Percentiles rank a stretch among this genome's conserved stretches.
Evolutionary conservation across 148 eudicot genomes (phyloP).

Genomic region (Camellia japonica): DNA sequence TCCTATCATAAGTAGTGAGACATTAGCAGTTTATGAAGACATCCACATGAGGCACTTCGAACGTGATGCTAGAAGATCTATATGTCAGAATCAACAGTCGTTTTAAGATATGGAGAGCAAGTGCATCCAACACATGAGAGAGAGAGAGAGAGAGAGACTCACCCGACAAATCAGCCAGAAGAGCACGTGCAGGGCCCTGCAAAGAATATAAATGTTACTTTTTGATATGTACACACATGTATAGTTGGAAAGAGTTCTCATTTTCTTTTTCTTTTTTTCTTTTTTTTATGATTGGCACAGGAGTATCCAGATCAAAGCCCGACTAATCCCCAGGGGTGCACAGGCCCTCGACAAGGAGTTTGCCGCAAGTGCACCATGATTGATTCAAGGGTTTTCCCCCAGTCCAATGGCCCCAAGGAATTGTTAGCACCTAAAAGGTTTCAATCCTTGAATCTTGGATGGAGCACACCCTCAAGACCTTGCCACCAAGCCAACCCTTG

Average conservation of each 20-base stretch:
- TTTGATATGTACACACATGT: neutral
- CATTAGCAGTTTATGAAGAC: constrained; percentile 16
- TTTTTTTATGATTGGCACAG: no score
- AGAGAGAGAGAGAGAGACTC: neutral
- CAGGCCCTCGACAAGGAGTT: no score
- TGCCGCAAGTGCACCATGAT: no score
- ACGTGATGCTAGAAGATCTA: constrained; percentile 11
- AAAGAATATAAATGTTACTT: constrained; percentile 16
- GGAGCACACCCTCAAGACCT: no score
- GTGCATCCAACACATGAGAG: neutral
- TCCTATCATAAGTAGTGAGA: constrained; percentile 45
- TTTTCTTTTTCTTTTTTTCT: no score
- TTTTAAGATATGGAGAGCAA: constrained; percentile 1
- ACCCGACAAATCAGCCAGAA: constrained; percentile 97
- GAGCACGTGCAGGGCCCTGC: constrained; percentile 99
- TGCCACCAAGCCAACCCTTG: no score
- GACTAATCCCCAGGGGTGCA: no score
- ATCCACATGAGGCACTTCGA: constrained; percentile 13
- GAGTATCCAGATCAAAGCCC: no score
- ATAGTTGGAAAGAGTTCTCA: neutral
- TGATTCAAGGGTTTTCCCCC: no score
- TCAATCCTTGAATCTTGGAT: no score
- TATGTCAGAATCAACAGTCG: constrained; percentile 9
- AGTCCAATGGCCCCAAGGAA: no score
- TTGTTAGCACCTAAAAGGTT: no score